These are phyloP conservation scores for Reutealis trisperma DNA, from an alignment of 345 rosid genomes.

Conservation along the genomic window DNA sequence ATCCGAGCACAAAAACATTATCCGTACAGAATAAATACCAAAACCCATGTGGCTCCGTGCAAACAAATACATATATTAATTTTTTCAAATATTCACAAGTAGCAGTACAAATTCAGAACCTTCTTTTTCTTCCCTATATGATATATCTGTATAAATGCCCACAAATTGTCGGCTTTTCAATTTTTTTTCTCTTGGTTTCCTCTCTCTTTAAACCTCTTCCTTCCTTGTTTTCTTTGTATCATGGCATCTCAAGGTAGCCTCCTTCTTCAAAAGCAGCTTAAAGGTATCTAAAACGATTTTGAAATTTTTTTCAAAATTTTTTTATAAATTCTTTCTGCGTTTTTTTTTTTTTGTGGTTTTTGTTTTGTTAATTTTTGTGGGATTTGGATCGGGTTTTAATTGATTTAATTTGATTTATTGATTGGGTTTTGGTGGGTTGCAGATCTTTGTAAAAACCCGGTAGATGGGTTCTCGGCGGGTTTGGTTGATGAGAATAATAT, in stretches of 20 bases:
- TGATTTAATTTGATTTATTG: constrained; percentile 20
- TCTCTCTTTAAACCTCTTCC: constrained; percentile 4
- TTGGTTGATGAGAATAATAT: constrained; percentile 87
- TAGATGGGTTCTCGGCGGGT: constrained; percentile 98
- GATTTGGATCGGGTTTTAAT: neutral
- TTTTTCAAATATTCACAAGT: too few species aligned
- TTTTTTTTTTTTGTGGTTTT: too few species aligned
- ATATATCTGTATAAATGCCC: constrained; percentile 1
- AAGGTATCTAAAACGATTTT: constrained; percentile 37
- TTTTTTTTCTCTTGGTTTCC: neutral
- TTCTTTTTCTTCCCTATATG: neutral
- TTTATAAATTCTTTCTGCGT: neutral
- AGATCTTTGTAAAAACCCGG: constrained; percentile 98
- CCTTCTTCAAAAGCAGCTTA: constrained; percentile 94
- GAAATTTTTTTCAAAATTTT: neutral
- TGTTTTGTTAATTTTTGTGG: constrained; percentile 5
- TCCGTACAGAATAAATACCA: too few species aligned
- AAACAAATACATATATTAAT: too few species aligned
- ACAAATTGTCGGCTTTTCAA: constrained; percentile 8
- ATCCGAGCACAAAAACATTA: too few species aligned
- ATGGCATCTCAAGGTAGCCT: constrained; percentile 87
- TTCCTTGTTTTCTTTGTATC: neutral
- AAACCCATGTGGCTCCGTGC: too few species aligned
- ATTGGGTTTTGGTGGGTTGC: constrained; percentile 36
- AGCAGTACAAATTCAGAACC: neutral